Evolutionary conservation across 345 rosid species (phyloP).

Genomic region (Syzygium aromaticum): DNA sequence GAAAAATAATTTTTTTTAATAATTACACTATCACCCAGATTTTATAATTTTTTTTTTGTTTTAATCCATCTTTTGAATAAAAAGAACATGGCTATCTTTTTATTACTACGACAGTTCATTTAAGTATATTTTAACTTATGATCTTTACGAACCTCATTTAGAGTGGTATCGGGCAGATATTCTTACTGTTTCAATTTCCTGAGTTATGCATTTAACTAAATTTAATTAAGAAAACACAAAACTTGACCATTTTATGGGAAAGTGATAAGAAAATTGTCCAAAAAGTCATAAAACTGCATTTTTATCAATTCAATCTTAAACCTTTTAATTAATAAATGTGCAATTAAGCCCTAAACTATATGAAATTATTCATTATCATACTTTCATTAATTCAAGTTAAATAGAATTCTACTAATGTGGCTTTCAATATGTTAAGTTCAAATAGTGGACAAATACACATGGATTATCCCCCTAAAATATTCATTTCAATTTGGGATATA

Average conservation of each 20-base stretch:
- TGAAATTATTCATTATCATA: too few relatives aligned
- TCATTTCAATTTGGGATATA: too few relatives aligned
- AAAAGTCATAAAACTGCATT: too few relatives aligned
- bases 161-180: neutral
- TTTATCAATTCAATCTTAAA: too few relatives aligned
- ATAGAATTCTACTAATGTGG: too few relatives aligned
- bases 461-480: too few relatives aligned
- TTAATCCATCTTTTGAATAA: neutral
- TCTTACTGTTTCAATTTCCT: neutral
- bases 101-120: neutral
- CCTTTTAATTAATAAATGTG: too few relatives aligned
- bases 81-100: neutral
- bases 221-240: neutral
- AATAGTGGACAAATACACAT: too few relatives aligned
- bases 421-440: too few relatives aligned
- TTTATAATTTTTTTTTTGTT: neutral
- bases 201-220: neutral
- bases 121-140: neutral
- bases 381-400: too few relatives aligned
- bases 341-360: too few relatives aligned
- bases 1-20: fast-evolving
- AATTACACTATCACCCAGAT: neutral
- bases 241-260: neutral
- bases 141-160: neutral
- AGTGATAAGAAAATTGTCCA: too few relatives aligned